Evolutionary conservation across 2,329 filamentous ascomycete species (phyloP).

Genomic region (Periconia sp.): DNA sequence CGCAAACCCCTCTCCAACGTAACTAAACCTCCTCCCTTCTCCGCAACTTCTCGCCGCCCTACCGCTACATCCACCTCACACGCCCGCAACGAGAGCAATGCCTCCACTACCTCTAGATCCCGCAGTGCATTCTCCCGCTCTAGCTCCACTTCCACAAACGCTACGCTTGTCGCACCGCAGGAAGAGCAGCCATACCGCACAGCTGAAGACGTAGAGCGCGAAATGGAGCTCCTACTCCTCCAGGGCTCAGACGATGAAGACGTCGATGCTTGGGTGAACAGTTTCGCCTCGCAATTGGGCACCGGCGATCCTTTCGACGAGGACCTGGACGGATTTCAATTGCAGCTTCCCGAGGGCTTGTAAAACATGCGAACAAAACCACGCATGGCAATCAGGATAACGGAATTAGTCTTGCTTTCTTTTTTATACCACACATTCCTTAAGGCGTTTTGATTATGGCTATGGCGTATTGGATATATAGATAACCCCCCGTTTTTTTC

Average conservation of each 20-base stretch:
- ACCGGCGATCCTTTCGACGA: conserved; percentile 32
- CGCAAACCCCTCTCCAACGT: conserved; percentile 47
- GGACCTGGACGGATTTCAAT: conserved; percentile 37
- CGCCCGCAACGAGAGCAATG: conserved; percentile 20
- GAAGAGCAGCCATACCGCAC: conserved; percentile 33
- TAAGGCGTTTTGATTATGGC: no score
- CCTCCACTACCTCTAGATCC: conserved; percentile 18
- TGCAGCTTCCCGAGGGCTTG: conserved; percentile 38
- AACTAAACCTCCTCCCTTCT: conserved; percentile 37
- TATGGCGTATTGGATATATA: no score
- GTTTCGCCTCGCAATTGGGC: conserved; percentile 32
- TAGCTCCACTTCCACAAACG: conserved; percentile 39
- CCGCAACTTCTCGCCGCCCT: conserved; percentile 26
- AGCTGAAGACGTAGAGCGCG: conserved; percentile 41
- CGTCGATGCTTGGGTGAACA: conserved; percentile 38
- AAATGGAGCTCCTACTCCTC: conserved; percentile 37
- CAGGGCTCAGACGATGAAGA: conserved; percentile 35
- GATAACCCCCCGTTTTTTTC: no score
- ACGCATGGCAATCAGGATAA: no score
- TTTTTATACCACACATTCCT: no score
- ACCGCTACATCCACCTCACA: conserved; percentile 22
- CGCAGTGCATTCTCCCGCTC: conserved; percentile 37
- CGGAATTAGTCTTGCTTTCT: no score
- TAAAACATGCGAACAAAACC: no score
- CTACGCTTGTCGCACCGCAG: conserved; percentile 32